phyloP scores from a whole-genome alignment of 2,329 filamentous ascomycete genomes.

The Colletotrichum tamarilloi region DNA sequence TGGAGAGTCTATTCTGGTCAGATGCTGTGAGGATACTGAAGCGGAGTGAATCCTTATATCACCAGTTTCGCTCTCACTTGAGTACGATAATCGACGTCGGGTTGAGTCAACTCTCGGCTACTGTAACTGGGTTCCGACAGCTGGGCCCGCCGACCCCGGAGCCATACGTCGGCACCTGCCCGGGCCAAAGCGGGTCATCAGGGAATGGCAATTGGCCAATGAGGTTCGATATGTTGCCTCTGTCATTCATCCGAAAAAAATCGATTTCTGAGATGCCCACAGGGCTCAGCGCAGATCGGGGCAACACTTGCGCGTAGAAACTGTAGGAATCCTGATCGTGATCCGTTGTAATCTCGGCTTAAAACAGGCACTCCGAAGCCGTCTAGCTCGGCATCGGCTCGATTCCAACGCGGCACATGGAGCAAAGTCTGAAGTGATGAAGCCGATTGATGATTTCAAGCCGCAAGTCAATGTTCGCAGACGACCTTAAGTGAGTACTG shows the following conservation, averaged over 20 bases:
- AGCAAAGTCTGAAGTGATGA: neutral
- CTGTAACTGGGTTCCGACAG: constrained; percentile 5
- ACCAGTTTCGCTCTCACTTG: neutral
- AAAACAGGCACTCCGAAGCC: neutral
- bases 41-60: constrained; percentile 19
- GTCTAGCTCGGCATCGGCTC: constrained; percentile 7
- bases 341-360: neutral
- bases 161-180: constrained; percentile 3
- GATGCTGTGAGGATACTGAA: neutral
- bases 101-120: constrained; percentile 11
- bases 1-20: neutral
- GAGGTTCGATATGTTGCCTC: neutral
- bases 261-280: neutral
- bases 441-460: neutral
- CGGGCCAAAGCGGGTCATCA: neutral
- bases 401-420: neutral
- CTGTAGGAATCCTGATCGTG: neutral
- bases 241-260: neutral
- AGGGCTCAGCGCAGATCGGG: neutral
- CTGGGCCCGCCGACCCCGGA: constrained; percentile 13
- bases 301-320: rapidly evolving
- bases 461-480: neutral
- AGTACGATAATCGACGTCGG: neutral
- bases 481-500: neutral
- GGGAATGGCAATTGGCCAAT: neutral